A percentile compares a stretch with the other conserved stretches of the same genome.
Conservation (phyloP, 306 rosid genomes). For the Arachis stenosperma region DNA sequence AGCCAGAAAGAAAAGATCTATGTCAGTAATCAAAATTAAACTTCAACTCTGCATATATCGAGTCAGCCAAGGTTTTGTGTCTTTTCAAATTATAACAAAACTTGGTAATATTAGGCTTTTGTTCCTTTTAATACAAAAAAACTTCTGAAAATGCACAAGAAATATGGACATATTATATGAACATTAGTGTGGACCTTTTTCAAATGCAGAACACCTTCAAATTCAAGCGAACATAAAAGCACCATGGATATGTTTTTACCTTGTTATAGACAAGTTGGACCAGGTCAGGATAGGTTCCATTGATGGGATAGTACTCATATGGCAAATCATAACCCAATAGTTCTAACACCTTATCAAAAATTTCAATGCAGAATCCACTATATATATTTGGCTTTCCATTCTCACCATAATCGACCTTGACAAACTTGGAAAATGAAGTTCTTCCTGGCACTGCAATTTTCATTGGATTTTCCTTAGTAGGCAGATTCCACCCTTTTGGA, state of each 20-base stretch:
- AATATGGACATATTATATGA: not conserved
- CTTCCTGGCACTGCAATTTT: constrained; percentile 72
- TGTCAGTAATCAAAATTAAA: constrained; percentile 4
- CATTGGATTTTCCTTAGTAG: constrained; percentile 50
- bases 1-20: not conserved
- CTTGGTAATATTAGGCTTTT: not conserved
- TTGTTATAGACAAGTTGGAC: constrained; percentile 58
- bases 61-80: not conserved
- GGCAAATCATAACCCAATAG: constrained; percentile 56
- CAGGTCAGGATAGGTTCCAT: constrained; percentile 49
- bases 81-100: not conserved
- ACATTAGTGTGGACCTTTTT: not conserved
- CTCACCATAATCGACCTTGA: constrained; percentile 47
- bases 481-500: constrained; percentile 76
- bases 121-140: too few relatives aligned
- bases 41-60: constrained; percentile 3
- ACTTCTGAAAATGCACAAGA: not conserved
- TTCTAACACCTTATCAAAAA: constrained; percentile 38
- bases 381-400: constrained; percentile 23
- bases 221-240: not conserved
- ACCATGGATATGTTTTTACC: constrained; percentile 42
- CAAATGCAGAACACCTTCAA: not conserved
- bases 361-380: constrained; percentile 62
- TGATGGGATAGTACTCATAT: constrained; percentile 39
- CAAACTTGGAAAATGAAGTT: constrained; percentile 61